Base-by-base conservation (phyloP, 352 stramenopile genomes). In the Pythium oligandrum region DNA sequence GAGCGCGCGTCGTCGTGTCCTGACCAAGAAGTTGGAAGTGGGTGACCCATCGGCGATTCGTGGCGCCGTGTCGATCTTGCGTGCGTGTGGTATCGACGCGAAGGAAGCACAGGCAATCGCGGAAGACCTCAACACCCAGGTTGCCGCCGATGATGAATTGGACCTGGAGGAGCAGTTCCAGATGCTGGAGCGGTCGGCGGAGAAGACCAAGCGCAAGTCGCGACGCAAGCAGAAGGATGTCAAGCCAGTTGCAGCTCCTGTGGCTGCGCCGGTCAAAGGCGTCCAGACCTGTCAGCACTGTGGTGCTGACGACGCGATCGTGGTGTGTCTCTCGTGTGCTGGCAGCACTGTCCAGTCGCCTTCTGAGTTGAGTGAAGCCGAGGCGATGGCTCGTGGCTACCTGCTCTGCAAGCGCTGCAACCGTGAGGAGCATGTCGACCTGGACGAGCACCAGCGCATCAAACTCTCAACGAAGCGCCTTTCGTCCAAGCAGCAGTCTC, bases 21-120 rank as follows among this genome's bases (percentile, higher is more conserved):
- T 93, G 2, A 86, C 73, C 59, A 89, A 90, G 59, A 90, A 90
- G 55, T 57, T 93, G 9, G 73, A 93, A 52, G 74, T 93, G 6
- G 79, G 83, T 44, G 80, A 90, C 37, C 57, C 70, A 9, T 87
- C 72, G 0, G 80, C 83, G 0, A 70, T 90, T 9, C 73, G 77
- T 37, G 79, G 79, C 26, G 79, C 83, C 3, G 63, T 84, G 0
- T 62, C 81, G 40, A 93, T 93, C 52, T 65, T 93, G 30, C 64
- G 75, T n/a, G 63, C 79, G 31, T 93, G 83, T 57, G 78, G 75
- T 3, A 76, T 93, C 49, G 65, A 77, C 12, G 44, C 65, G 2
- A 60, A 48, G 1, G 67, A 84, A 11, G 83, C 83, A 6, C 71
- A 78, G 50, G 55, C 68, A 7, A 77, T 93, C 57, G 76, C 75